Evolutionary conservation across 495 filamentous ascomycete genomes (phyloP), one percentile per base, ranked within the genome.

Genomic region (Xylaria sp.): DNA sequence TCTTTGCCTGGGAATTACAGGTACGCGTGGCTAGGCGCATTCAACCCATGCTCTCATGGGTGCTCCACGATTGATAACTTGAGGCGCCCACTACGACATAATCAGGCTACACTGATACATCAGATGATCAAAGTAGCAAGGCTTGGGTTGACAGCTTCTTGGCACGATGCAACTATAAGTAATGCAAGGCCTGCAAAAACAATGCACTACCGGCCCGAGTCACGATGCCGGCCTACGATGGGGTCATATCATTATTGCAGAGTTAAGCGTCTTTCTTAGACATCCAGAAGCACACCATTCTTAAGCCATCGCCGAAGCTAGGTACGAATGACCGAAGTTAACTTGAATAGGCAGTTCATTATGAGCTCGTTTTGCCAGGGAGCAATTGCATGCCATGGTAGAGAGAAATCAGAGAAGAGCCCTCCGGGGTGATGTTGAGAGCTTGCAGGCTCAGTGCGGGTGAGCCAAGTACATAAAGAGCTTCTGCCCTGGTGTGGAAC

Each of bases 281-380:
- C 43, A 12, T 17, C 19, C 12, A 46, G 12, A 1, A 46, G 43
- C 43, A 46, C 43, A 46, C 43, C 43, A 19, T 46, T 29, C 21
- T 53, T 29, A 12, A 53, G 15, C 9, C 50, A 24, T 26, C 50
- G 50, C 50, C 50, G 50, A 53, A 53, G 14, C 46, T 21, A 50
- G 46, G 21, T 21, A 24, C 46, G n/a, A 50, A 21, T 24, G 9
- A 53, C 50, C 50, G 50, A 53, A 53, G 50, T 53, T 53, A 53
- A 53, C 50, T 53, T 53, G 50, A 53, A 53, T 53, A 53, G 50
- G 50, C 50, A 53, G 50, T 29, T 53, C 50, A 53, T 26, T 53
- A 53, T 14, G 50, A 21, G 0, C n/a, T 53, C 9, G 50, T 53
- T 53, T 5, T 9, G 9, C 50, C 2, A 5, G 24, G 50, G 8